Percentiles rank a stretch among this genome's conserved stretches.
These are phyloP conservation scores for Nymphaea thermarum DNA, from an alignment of 164 flowering plant genomes.

Conservation along the genomic window DNA sequence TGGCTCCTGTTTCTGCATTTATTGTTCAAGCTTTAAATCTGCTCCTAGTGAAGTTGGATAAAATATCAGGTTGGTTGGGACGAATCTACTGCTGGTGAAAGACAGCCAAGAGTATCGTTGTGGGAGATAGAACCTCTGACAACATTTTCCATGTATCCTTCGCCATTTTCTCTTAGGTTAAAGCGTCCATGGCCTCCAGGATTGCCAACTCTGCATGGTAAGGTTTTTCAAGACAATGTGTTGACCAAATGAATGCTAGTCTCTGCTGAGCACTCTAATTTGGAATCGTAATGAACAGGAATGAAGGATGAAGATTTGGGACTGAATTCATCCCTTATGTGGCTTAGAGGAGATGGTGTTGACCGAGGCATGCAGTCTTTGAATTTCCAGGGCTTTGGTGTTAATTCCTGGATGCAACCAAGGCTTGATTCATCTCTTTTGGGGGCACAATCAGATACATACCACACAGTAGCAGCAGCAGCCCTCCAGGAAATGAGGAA, in stretches of 20 bases:
- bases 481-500: constrained; percentile 76
- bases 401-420: constrained; percentile 80
- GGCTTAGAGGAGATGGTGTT: constrained; percentile 57
- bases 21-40: too few species aligned
- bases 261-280: background rate
- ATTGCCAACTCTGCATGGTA: constrained; percentile 65
- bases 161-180: constrained; percentile 78
- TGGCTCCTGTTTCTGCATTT: too few species aligned
- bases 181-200: constrained; percentile 97
- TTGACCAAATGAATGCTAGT: too few species aligned
- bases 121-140: constrained; percentile 98
- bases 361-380: constrained; percentile 58
- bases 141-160: constrained; percentile 95
- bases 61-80: constrained; percentile 87
- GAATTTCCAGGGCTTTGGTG: constrained; percentile 77
- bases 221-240: background rate
- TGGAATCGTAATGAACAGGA: constrained; percentile 20
- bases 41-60: too few species aligned
- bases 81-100: constrained; percentile 96
- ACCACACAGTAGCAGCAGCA: constrained; percentile 84
- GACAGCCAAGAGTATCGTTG: constrained; percentile 95
- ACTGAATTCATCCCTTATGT: constrained; percentile 64
- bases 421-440: constrained; percentile 70
- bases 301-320: constrained; percentile 69
- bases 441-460: constrained; percentile 66